Base-by-base conservation (phyloP, 768 basidiomycete genomes). In the Lentinula sp. region DNA sequence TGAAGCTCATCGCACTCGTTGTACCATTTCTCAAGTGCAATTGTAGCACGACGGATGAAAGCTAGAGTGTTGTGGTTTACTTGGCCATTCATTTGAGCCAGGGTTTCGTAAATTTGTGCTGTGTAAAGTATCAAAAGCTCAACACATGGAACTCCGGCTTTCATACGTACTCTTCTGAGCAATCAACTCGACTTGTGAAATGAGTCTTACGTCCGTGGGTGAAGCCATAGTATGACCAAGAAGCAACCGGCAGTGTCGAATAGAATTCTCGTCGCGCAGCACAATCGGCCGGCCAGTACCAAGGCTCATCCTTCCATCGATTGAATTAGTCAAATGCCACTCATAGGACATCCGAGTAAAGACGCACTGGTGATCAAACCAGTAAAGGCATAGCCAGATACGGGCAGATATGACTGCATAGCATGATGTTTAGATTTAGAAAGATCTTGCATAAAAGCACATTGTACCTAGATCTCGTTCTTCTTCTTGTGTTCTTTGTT, bases 71-170 rank as follows among this genome's bases (percentile, higher is more conserved):
- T 88, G 64, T 88, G 86, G 65, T 89, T 93, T 61, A 95, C 87
- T 65, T 92, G 88, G 7, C 93, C 93, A 64, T 91, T 90, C 59
- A 95, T 74, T 2, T 93, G 89, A 2, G 88, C 85, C 33, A 98
- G 78, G 6, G 92, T 93, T 68, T 96, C 94, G 65, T 93, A 93
- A 46, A 96, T 96, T 74, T 95, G 94, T 48, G 93, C 95, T 96
- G 66, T 32, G 43, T 13, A 53, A 9, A 28, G 7, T 28, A 15
- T 15, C 10, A 55, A 55, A 55, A 43, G 23, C 37, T 10, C 36
- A 2, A 23, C 8, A 62, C 48, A 52, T 23, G 15, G 43, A 18
- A 23, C 13, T 15, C 4, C 8, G 43, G n/a, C 18, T 15, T n/a
- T 16, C 9, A 37, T 12, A 69, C 85, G 58, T 66, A 94, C 94